Conservation (phyloP, 208 protist genomes). For the Leishmania arabica region DNA sequence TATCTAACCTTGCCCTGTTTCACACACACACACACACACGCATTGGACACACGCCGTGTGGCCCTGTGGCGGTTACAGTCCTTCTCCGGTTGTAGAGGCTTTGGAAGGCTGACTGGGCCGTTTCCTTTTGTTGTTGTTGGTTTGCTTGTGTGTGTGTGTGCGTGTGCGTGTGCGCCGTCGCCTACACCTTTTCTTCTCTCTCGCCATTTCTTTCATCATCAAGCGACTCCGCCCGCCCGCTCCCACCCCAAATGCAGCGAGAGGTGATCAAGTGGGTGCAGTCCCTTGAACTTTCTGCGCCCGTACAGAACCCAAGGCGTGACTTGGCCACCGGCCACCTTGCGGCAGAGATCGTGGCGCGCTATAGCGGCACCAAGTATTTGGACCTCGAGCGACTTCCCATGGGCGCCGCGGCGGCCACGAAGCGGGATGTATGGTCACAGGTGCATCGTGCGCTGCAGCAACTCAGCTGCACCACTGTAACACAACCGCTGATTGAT, state of each 20-base stretch:
- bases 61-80: background rate
- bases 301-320: constrained; percentile 90
- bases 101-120: background rate
- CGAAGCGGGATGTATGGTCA: constrained; percentile 92
- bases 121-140: background rate
- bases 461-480: constrained; percentile 46
- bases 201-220: background rate
- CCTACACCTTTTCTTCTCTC: background rate
- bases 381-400: constrained; percentile 32
- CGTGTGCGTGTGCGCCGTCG: background rate
- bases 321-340: constrained; percentile 95
- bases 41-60: background rate
- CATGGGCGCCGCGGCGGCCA: constrained; percentile 70
- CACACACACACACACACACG: background rate
- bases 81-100: background rate
- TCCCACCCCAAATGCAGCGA: constrained; percentile 63
- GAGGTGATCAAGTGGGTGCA: constrained; percentile 97
- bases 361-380: constrained; percentile 64
- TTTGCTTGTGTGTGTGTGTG: background rate
- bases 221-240: background rate
- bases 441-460: constrained; percentile 57
- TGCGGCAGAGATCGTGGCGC: constrained; percentile 93
- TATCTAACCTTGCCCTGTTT: background rate
- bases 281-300: constrained; percentile 90
- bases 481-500: constrained; percentile 59